Base-by-base conservation (phyloP, 1,284 basidiomycete genomes). In the Leccinum huronense region DNA sequence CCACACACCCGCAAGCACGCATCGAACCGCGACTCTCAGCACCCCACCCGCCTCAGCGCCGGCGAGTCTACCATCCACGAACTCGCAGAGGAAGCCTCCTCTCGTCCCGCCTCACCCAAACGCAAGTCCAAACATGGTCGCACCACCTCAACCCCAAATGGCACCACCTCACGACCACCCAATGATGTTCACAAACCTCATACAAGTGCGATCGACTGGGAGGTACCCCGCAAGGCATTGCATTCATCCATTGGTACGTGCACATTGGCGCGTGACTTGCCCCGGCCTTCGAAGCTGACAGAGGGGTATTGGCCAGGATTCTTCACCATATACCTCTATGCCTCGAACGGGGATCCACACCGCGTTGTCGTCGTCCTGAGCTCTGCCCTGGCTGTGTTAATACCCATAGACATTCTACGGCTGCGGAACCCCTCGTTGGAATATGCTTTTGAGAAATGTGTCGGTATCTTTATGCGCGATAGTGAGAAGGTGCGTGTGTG, bases 391-490 rank as follows among this genome's bases (percentile, higher is more conserved):
- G 83, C 84, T 40, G 72, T 92, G 63, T 89, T 98, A 68, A 82
- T 86, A 56, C 86, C 89, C 9, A 84, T 88, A 63, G 97, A 98
- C 77, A 72, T 93, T 57, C 78, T 97, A 45, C 87, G 97, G 23
- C 84, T 98, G 58, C 83, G 84, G 61, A 87, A 80, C 57, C 82
- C 86, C 1, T 72, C 79, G 0, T 93, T 98, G 70, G 95, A 89
- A 68, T 79, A 78, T 54, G 69, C 88, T 7, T 98, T 95, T 75
- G 96, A 98, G 76, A 78, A 80, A 14, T 78, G 81, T 36, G 78
- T 97, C 1, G 96, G 97, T 23, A 90, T 93, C 73, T 84, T 99
- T 62, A 98, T 99, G 97, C 86, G 95, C 16, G 94, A 96, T 69
- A 89, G 88, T 68, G 96, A 98, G 80, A 92, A 90, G 80, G 89